A percentile compares a stretch with the other conserved stretches of the same genome.
Conservation (phyloP, 164 flowering plant genomes). For the Magnolia officinalis region DNA sequence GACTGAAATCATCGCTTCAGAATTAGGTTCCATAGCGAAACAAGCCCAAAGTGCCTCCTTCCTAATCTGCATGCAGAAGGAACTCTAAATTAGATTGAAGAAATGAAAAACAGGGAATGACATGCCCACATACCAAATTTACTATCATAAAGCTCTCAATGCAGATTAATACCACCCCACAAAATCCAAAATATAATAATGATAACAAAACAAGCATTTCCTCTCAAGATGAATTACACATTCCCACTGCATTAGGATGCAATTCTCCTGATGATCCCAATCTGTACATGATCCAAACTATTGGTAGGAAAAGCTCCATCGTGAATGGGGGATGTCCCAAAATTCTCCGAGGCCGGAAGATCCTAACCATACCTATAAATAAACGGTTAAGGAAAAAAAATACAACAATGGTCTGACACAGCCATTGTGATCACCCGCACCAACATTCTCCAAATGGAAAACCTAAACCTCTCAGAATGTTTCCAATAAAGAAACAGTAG, state of each 20-base stretch:
- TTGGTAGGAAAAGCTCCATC: background rate
- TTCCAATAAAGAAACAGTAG: no score
- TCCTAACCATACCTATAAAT: no score
- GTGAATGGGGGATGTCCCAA: no score
- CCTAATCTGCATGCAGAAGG: constrained; percentile 52
- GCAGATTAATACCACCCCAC: background rate
- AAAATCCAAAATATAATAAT: background rate
- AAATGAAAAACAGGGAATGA: background rate
- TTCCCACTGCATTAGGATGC: background rate
- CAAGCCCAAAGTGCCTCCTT: constrained; percentile 99
- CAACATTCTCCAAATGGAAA: no score
- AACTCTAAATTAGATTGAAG: constrained; percentile 2
- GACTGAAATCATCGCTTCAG: constrained; percentile 90
- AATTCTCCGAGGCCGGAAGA: no score
- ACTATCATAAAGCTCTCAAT: background rate
- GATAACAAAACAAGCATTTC: background rate
- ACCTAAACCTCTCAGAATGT: no score
- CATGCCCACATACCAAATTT: constrained; percentile 3
- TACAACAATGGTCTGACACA: no score
- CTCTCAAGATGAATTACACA: background rate
- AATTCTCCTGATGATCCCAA: no score
- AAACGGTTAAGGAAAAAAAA: no score
- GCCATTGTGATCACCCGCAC: no score
- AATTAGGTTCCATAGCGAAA: constrained; percentile 83
- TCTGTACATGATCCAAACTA: background rate